Conservation (phyloP, 1,284 basidiomycete genomes). For the Naganishia liquefaciens region DNA sequence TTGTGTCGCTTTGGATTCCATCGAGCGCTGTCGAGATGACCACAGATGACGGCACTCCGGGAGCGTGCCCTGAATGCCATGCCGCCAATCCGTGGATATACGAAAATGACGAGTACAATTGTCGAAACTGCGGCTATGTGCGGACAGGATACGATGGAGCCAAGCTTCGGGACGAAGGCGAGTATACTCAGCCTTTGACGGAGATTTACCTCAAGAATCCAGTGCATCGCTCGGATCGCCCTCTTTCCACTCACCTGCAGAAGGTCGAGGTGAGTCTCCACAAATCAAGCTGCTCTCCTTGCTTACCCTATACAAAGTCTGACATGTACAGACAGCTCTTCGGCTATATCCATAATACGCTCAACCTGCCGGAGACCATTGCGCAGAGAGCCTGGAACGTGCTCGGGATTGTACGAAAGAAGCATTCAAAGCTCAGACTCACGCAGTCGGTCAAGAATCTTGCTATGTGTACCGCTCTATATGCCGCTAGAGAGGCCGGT, state of each 20-base stretch:
- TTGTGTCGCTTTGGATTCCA: constrained; percentile 10
- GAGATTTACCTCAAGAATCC: constrained; percentile 25
- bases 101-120: constrained; percentile 22
- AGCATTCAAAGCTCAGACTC: constrained; percentile 8
- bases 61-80: constrained; percentile 19
- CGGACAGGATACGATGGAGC: background rate
- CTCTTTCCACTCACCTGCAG: background rate
- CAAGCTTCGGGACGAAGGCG: constrained; percentile 7
- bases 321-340: constrained; percentile 4
- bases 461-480: constrained; percentile 3
- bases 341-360: constrained; percentile 14
- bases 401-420: background rate
- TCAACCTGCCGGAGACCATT: constrained; percentile 1
- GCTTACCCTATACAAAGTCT: background rate
- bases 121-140: constrained; percentile 18
- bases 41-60: background rate
- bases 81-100: constrained; percentile 14
- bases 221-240: background rate
- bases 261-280: background rate
- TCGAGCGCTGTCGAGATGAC: constrained; percentile 25
- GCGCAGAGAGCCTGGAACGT: constrained; percentile 20
- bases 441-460: constrained; percentile 2
- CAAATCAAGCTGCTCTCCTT: background rate
- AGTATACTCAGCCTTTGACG: constrained; percentile 9
- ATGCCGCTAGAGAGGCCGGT: constrained; percentile 20